Base-by-base conservation (phyloP, 202 grass and related monocot species). In the Hordeum pubiflorum region DNA sequence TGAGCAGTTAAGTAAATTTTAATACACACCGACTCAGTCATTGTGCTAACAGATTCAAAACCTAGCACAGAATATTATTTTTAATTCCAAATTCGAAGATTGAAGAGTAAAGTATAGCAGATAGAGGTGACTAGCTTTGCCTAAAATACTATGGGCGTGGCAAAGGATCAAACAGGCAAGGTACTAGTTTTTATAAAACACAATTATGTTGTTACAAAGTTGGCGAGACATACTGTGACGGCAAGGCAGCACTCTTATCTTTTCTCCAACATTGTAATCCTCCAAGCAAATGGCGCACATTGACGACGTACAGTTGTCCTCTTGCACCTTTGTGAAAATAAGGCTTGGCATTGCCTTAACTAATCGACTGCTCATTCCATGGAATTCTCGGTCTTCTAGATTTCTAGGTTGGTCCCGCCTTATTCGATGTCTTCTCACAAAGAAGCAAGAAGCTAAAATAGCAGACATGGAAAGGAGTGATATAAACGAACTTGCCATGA, bases 261-360 rank as follows among this genome's bases (percentile, higher is more conserved):
- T 87, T 79, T 98, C 95, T 41, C 95, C 95, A 3, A 97, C 76
- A 63, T 4, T 86, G 69, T 94, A 98, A 73, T 98, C 95, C 74
- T 94, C 95, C 70, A 98, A 88, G 85, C 92, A 97, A 78, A 97
- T 94, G 63, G 95, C 91, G 20, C 95, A 98, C 60, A 89, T 86
- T 65, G 83, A 84, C 23, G 91, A 90, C 23, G 95, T 98, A 79
- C 90, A 98, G 82, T 88, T 92, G 76, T 92, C 91, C 63, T 97
- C 95, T 82, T 87, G 72, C 12, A 88, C 92, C 57, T 89, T 83
- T 6, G 90, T 88, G 81, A 98, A 98, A 63, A 87, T 91, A 58
- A 98, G 92, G 86, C 90, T 98, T 67, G 92, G 96, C 92, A 98
- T 95, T 6, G 88, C 88, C 88, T 87, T 95, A 52, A 98, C 92